phyloP scores from a whole-genome alignment of 352 stramenopile species.

The Globisporangium barbulae region DNA sequence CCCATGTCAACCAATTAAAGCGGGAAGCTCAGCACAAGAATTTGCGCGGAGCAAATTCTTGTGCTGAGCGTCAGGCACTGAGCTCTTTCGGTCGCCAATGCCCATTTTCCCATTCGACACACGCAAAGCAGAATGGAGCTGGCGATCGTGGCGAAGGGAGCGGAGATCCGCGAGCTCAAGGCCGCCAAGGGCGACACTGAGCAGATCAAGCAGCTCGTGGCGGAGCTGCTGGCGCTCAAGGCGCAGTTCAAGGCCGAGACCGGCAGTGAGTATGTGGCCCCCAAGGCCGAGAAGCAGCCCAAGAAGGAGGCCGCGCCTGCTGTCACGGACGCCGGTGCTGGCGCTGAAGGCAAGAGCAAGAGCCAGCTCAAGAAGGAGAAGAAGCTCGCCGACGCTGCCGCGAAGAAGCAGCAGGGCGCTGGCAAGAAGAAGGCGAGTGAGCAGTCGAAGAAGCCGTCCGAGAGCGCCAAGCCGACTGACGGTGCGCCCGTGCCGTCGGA shows the following conservation, averaged over 20 bases:
- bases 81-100: not conserved
- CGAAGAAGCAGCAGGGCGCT: slow-evolving; percentile 29
- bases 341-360: slow-evolving; percentile 63
- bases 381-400: slow-evolving; percentile 57
- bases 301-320: slow-evolving; percentile 22
- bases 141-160: slow-evolving; percentile 72
- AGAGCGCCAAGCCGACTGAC: slow-evolving; percentile 68
- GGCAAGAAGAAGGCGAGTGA: slow-evolving; percentile 35
- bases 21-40: too few relatives aligned
- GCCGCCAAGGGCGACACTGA: slow-evolving; percentile 60
- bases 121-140: slow-evolving; percentile 14
- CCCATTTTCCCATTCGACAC: not conserved
- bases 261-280: slow-evolving; percentile 63
- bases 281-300: slow-evolving; percentile 34
- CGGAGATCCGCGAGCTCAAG: slow-evolving; percentile 82
- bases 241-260: slow-evolving; percentile 76
- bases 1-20: too few relatives aligned
- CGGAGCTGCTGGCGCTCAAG: slow-evolving; percentile 72
- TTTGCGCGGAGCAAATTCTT: too few relatives aligned
- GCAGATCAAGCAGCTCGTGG: slow-evolving; percentile 40
- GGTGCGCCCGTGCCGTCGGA: slow-evolving; percentile 54
- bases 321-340: not conserved
- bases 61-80: not conserved
- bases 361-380: slow-evolving; percentile 89
- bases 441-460: slow-evolving; percentile 57